Evolutionary conservation across 2,329 filamentous ascomycete species (phyloP).

Genomic region (Hypoxylon rubiginosum): DNA sequence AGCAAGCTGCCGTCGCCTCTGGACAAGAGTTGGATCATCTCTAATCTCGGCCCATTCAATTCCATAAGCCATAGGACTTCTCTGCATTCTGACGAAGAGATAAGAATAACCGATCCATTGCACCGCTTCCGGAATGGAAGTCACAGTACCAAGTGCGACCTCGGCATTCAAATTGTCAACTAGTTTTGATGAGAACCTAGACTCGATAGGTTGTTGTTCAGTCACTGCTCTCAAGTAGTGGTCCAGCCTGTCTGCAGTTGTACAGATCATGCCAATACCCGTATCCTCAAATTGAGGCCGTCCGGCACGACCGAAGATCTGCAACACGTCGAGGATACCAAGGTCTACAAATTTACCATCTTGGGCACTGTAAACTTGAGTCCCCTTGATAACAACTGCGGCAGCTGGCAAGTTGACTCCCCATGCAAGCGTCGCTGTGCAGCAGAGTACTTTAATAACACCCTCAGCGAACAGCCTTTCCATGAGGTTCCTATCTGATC

Average conservation of each 20-base stretch:
- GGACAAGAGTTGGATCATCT: conserved; percentile 89
- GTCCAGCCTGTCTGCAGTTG: conserved; percentile 90
- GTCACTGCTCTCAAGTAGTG: conserved; percentile 96
- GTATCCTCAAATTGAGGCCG: conserved; percentile 97
- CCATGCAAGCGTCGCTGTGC: conserved; percentile 97
- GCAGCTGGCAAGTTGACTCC: conserved; percentile 98
- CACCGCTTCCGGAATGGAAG: conserved; percentile 91
- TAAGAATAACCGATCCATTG: conserved; percentile 99
- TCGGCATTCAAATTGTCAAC: conserved; percentile 98
- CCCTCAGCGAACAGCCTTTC: conserved; percentile 92
- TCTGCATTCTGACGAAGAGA: conserved; percentile 95
- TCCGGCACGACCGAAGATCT: conserved; percentile 98
- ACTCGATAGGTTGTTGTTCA: conserved; percentile 96
- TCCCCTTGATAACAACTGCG: conserved; percentile 97
- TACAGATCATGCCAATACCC: conserved; percentile 98
- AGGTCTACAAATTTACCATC: conserved; percentile 97
- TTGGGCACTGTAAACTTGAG: conserved; percentile 95
- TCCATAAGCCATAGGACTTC: conserved; percentile 90
- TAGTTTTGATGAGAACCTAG: conserved; percentile 91
- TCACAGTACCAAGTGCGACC: conserved; percentile 93
- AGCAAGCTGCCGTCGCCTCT: conserved; percentile 85
- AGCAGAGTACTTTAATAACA: conserved; percentile 96
- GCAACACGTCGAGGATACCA: conserved; percentile 94
- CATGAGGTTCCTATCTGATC: conserved; percentile 94
- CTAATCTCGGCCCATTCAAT: conserved; percentile 94